Evolutionary conservation across 1,139 yeast species (phyloP).

Genomic region (Wickerhamiella pararugosa): DNA sequence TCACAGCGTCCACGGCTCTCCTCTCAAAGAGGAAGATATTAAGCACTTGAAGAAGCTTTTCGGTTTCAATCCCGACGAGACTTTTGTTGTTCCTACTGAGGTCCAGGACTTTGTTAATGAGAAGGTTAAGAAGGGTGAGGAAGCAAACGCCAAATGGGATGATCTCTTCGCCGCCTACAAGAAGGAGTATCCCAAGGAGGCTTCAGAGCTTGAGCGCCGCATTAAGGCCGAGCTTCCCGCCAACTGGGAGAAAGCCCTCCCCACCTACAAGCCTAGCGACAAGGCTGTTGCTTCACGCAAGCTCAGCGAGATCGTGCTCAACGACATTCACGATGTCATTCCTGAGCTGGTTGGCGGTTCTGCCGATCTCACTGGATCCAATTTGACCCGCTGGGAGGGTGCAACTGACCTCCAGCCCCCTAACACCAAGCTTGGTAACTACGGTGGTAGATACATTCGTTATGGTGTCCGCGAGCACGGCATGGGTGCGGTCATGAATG

Average conservation of each 20-base stretch:
- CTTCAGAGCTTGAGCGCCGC: conserved; percentile 74
- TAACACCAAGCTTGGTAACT: conserved; percentile 65
- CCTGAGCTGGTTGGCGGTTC: conserved; percentile 98
- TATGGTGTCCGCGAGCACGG: conserved; percentile 99
- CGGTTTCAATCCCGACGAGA: conserved; percentile 80
- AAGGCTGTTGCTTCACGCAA: conserved; percentile 88
- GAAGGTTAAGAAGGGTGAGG: conserved; percentile 45
- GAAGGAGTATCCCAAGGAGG: conserved; percentile 62
- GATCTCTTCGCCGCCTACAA: conserved; percentile 44
- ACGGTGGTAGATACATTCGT: conserved; percentile 87
- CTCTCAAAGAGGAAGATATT: conserved; percentile 88
- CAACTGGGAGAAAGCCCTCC: conserved; percentile 68
- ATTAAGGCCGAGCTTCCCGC: conserved; percentile 66
- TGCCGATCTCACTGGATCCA: conserved; percentile 96
- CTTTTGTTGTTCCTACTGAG: conserved; percentile 69
- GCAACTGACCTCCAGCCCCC: conserved; percentile 94
- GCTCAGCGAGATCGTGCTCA: conserved; percentile 72
- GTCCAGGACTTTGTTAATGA: conserved; percentile 57
- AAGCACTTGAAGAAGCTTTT: conserved; percentile 69
- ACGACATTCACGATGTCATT: conserved; percentile 43
- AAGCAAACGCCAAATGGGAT: conserved; percentile 65
- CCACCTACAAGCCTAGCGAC: conserved; percentile 66
- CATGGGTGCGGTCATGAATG: conserved; percentile 98
- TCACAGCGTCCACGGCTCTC: conserved; percentile 92
- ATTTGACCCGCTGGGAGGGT: conserved; percentile 78